Percentiles rank a stretch among this genome's conserved stretches.
These are phyloP conservation scores for Colletotrichum costaricense DNA, from an alignment of 2,329 filamentous ascomycete species.

Conservation along the genomic window DNA sequence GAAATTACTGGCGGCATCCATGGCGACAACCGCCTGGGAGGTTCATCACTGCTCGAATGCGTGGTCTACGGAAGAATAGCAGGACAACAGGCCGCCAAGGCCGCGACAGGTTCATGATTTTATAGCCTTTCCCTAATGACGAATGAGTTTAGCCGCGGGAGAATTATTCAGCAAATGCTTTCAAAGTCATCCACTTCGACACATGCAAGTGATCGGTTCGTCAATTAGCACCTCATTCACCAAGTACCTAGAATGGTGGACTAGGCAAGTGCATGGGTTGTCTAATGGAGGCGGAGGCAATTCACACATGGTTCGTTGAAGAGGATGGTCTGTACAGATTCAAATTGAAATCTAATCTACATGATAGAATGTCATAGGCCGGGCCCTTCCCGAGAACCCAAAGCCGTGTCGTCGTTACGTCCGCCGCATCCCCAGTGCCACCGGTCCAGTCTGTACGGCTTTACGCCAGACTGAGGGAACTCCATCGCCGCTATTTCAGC, in stretches of 20 bases:
- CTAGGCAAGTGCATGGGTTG: neutral
- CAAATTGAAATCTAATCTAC: slow-evolving; percentile 1
- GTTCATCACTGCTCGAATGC: slow-evolving; percentile 71
- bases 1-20: slow-evolving; percentile 75
- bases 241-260: too few species aligned
- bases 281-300: neutral
- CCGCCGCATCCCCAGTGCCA: neutral
- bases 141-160: neutral
- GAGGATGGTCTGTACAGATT: slow-evolving; percentile 5
- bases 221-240: neutral
- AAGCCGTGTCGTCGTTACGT: neutral
- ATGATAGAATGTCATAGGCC: slow-evolving; percentile 8
- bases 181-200: neutral
- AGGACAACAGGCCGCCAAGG: slow-evolving; percentile 57
- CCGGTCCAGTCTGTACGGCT: neutral
- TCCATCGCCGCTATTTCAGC: too few species aligned
- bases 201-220: neutral
- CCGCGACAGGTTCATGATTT: neutral
- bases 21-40: slow-evolving; percentile 71
- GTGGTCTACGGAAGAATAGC: slow-evolving; percentile 72
- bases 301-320: neutral
- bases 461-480: neutral
- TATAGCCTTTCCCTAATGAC: neutral
- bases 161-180: neutral
- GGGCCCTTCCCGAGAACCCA: slow-evolving; percentile 1